Base-by-base conservation (phyloP, 768 basidiomycete genomes). In the Saitozyma podzolica region DNA sequence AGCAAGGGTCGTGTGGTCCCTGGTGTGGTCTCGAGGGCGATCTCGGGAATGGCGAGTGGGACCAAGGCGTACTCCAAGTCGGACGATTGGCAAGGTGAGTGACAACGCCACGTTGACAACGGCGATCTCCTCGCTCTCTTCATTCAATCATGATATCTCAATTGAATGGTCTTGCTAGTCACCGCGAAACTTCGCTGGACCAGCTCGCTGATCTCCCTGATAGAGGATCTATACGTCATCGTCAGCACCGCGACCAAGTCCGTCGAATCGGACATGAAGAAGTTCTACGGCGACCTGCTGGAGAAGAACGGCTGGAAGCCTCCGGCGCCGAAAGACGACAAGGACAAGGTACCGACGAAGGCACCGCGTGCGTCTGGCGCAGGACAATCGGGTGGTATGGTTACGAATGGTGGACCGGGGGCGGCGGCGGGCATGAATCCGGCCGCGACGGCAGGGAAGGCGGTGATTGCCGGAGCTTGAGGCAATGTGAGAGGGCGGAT, bases 71-170 rank as follows among this genome's bases (percentile, higher is more conserved):
- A 51, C 9, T 61, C 62, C 37, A 57, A 58, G 9, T 57, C 64
- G 40, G 57, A 63, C 11, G 49, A 66, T 9, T 76, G 74, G 74
- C 68, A 69, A 20, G 68, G 74, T 76, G 62, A 63, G 74, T 63
- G 11, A 11, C 16, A 14, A 14, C 47, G 43, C 39, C 50, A 52
- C 37, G 16, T 41, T 54, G 29, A 39, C 29, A 29, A 29, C 29
- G 5, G 29, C 29, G 29, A 29, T 29, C 5, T 29, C 29, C 29
- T 2, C 29, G 29, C 29, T 2, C 29, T 29, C 29, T 29, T 5
- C 29, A 29, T 29, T 29, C 29, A 29, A 5, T 29, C 29, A 29
- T 29, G 29, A 29, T 29, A 29, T 29, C 29, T 29, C 29, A 29
- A 2, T 29, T 2, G 29, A 29, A 29, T 39, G 17, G 37, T 42